phyloP scores from a whole-genome alignment of 257 asterid genomes.

The Sherardia arvensis region DNA sequence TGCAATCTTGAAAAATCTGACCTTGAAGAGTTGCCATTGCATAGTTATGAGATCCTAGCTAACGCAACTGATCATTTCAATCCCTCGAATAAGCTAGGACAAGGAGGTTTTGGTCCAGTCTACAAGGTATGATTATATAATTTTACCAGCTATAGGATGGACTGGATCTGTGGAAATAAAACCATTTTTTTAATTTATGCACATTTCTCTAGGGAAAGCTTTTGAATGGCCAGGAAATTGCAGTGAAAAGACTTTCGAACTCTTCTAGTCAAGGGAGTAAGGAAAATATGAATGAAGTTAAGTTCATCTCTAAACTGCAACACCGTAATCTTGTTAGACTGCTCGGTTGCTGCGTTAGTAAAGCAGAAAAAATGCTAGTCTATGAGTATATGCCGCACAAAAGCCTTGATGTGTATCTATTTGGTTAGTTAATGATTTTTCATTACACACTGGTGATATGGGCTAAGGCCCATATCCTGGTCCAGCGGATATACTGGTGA shows the following conservation, averaged over 20 bases:
- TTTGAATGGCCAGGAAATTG: background rate
- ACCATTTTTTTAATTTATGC: background rate
- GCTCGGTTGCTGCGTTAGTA: background rate
- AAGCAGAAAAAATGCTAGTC: background rate
- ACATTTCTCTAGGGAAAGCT: background rate
- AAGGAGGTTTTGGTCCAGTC: background rate
- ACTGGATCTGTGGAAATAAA: no score
- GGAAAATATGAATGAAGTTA: background rate
- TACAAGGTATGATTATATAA: background rate
- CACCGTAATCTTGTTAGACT: background rate
- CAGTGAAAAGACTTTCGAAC: background rate
- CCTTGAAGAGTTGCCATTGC: background rate
- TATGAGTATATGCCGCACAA: background rate
- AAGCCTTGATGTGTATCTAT: background rate
- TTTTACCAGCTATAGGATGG: background rate
- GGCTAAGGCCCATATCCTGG: no score
- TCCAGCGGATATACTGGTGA: no score
- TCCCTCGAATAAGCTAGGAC: background rate
- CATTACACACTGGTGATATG: no score
- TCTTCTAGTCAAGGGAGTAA: background rate
- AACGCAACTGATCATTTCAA: background rate
- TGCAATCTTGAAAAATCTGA: background rate
- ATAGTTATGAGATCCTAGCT: background rate
- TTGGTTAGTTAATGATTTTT: background rate
- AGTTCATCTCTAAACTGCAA: background rate